phyloP scores from a whole-genome alignment of 768 basidiomycete species.

The Russula brevipes region DNA sequence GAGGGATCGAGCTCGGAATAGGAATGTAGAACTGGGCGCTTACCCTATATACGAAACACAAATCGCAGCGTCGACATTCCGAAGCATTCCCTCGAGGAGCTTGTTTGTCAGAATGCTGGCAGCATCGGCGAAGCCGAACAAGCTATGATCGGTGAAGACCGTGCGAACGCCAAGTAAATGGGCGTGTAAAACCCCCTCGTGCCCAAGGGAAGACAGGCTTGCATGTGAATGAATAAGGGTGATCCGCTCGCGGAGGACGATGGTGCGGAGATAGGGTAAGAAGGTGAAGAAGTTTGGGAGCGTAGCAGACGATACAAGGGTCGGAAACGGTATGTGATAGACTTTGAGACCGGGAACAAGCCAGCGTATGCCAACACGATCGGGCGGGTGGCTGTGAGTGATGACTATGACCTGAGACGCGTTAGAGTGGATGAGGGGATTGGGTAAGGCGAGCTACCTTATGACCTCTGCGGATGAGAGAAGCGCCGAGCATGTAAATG shows the following conservation, averaged over 20 bases:
- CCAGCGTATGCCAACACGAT: conserved; percentile 87
- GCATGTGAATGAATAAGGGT: conserved; percentile 90
- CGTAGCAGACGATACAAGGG: conserved; percentile 89
- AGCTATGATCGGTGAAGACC: conserved; percentile 93
- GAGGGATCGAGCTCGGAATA: neutral
- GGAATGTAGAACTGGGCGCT: conserved; percentile 25
- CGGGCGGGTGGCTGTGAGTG: conserved; percentile 84
- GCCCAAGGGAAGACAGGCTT: conserved; percentile 81
- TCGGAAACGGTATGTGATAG: conserved; percentile 86
- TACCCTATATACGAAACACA: conserved; percentile 97
- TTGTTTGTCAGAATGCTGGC: conserved; percentile 98
- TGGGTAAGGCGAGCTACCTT: conserved; percentile 45
- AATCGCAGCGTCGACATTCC: conserved; percentile 90
- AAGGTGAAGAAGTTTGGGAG: conserved; percentile 92
- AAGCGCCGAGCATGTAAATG: conserved; percentile 86
- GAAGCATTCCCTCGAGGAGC: conserved; percentile 76
- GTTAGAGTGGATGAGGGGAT: neutral
- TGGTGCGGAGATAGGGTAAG: conserved; percentile 85
- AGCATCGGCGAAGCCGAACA: conserved; percentile 96
- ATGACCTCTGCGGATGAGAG: conserved; percentile 78
- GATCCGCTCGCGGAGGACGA: conserved; percentile 81
- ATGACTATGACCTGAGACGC: conserved; percentile 77
- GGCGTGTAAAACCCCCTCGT: conserved; percentile 88
- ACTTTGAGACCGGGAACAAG: conserved; percentile 83
- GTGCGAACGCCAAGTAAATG: conserved; percentile 83